phyloP scores from a whole-genome alignment of 2,329 filamentous ascomycete species.

The Claviceps humidiphila region DNA sequence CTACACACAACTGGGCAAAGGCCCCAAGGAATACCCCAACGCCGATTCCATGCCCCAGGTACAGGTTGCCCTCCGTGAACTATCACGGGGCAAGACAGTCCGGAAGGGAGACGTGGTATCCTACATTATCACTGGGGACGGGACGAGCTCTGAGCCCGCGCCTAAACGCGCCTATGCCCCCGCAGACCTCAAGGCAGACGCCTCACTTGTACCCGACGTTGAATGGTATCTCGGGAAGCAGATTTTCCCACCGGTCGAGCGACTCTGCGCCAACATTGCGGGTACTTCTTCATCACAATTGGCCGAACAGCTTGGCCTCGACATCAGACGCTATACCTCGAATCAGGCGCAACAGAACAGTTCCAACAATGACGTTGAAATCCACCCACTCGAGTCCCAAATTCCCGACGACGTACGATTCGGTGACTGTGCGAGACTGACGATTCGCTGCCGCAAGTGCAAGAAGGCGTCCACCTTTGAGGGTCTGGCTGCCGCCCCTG shows the following conservation, averaged over 20 bases:
- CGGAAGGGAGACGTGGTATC: slow-evolving; percentile 93
- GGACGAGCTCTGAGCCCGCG: slow-evolving; percentile 51
- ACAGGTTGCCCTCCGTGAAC: slow-evolving; percentile 81
- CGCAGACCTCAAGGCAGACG: slow-evolving; percentile 67
- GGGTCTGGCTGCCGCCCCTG: slow-evolving; percentile 49
- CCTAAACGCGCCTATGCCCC: slow-evolving; percentile 84
- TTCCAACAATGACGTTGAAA: slow-evolving; percentile 50
- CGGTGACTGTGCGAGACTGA: slow-evolving; percentile 62
- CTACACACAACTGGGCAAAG: slow-evolving; percentile 92
- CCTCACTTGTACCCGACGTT: slow-evolving; percentile 71
- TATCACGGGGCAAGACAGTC: slow-evolving; percentile 73
- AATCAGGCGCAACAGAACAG: slow-evolving; percentile 32
- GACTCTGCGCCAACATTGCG: slow-evolving; percentile 88
- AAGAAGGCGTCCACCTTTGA: slow-evolving; percentile 60
- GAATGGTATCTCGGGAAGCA: slow-evolving; percentile 98
- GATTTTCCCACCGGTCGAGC: slow-evolving; percentile 93
- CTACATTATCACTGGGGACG: slow-evolving; percentile 78
- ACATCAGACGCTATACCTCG: slow-evolving; percentile 67
- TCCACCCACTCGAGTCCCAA: slow-evolving; percentile 86
- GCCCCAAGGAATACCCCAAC: slow-evolving; percentile 86
- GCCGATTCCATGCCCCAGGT: slow-evolving; percentile 92
- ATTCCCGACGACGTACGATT: slow-evolving; percentile 88
- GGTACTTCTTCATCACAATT: slow-evolving; percentile 84
- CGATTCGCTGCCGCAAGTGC: slow-evolving; percentile 71
- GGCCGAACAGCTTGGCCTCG: slow-evolving; percentile 86